A percentile compares a stretch with the other conserved stretches of the same genome.
Conservation (phyloP, 345 rosid species). For the Eucalyptus decipiens region DNA sequence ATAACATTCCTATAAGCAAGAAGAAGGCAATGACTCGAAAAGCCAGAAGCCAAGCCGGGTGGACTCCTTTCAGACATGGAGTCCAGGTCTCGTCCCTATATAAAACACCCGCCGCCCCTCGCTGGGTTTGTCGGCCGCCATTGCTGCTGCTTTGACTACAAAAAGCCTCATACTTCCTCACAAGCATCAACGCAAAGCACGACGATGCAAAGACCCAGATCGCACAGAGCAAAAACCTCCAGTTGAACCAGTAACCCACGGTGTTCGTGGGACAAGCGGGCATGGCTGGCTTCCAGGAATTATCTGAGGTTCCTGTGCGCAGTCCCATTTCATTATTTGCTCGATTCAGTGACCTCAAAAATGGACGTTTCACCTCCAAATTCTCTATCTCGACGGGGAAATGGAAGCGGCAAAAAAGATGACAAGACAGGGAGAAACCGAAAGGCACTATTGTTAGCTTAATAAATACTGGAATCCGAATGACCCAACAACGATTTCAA, state of each 20-base stretch:
- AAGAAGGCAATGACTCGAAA: conserved; percentile 55
- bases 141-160: not conserved
- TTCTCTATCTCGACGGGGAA: not conserved
- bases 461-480: not conserved
- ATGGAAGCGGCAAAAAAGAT: not conserved
- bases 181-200: conserved; percentile 29
- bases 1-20: conserved; percentile 47
- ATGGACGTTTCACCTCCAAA: not conserved
- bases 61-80: conserved; percentile 72
- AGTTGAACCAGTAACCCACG: conserved; percentile 70
- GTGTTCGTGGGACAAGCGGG: conserved; percentile 39
- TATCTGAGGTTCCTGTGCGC: conserved; percentile 17
- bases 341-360: not conserved
- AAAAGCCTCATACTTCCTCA: conserved; percentile 54
- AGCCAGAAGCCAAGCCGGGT: conserved; percentile 89
- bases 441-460: not conserved
- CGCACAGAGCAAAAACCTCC: conserved; percentile 80
- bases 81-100: conserved; percentile 78
- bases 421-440: not conserved
- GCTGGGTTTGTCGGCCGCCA: conserved; percentile 1
- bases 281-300: conserved; percentile 57
- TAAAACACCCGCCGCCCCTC: conserved; percentile 34
- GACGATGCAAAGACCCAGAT: conserved; percentile 31
- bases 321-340: conserved; percentile 17
- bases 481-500: not conserved